Conservation (phyloP, 176 grass and related monocot genomes). For the Carex scoparia region DNA sequence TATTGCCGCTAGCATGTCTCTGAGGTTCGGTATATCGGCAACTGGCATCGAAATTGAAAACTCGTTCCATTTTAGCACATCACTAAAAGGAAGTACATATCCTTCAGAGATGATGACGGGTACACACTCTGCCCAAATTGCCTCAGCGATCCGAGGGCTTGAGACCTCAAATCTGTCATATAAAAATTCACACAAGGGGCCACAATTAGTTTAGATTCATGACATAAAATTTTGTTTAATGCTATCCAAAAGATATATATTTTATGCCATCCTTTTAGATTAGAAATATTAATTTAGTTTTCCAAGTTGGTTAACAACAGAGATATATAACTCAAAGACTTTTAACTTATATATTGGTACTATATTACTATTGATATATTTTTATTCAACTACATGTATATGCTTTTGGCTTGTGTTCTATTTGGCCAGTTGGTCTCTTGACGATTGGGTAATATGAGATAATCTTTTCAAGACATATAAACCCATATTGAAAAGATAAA, state of each 20-base stretch:
- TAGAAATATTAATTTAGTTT: no score
- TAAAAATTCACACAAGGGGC: not conserved
- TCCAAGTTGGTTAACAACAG: no score
- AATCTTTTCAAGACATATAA: no score
- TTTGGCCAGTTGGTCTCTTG: no score
- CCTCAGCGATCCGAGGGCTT: conserved; percentile 68
- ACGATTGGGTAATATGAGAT: no score
- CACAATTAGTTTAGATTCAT: not conserved
- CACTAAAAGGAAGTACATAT: conserved; percentile 54
- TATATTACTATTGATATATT: no score
- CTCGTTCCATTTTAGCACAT: conserved; percentile 60
- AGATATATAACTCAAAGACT: no score
- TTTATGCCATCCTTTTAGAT: not conserved
- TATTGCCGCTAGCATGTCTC: conserved; percentile 44
- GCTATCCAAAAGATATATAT: not conserved
- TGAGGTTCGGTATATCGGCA: conserved; percentile 37
- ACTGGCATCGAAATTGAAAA: conserved; percentile 61
- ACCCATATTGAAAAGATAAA: no score
- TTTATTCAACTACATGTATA: no score
- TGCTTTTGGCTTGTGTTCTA: no score
- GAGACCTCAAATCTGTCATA: conserved; percentile 44
- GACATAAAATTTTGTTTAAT: not conserved
- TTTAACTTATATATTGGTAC: no score
- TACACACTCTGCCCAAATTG: conserved; percentile 65
- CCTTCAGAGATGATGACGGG: conserved; percentile 53